phyloP scores from a whole-genome alignment of 371 early-diverging fungal genomes.

The Apophysomyces variabilis region DNA sequence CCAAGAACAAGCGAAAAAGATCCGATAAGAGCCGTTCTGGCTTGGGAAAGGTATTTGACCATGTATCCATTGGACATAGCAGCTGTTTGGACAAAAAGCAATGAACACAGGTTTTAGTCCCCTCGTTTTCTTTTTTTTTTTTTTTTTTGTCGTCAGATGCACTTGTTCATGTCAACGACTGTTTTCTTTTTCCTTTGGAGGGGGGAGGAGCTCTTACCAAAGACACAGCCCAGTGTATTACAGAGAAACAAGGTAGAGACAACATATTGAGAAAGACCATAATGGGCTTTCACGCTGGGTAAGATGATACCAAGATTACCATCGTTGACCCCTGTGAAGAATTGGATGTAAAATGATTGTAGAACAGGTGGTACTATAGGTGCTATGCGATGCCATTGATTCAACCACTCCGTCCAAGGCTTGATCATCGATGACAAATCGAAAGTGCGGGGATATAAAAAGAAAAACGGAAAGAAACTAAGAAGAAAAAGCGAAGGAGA shows the following conservation, averaged over 20 bases:
- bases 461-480: background rate
- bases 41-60: slow-evolving; percentile 20
- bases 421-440: background rate
- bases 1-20: slow-evolving; percentile 19
- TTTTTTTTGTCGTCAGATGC: no score
- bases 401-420: background rate
- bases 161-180: no score
- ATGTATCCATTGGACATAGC: slow-evolving; percentile 33
- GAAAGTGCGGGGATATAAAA: background rate
- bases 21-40: slow-evolving; percentile 25
- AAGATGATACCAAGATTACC: slow-evolving; percentile 35
- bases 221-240: slow-evolving; percentile 24
- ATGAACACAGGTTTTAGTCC: background rate
- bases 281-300: slow-evolving; percentile 31
- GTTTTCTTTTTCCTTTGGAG: no score
- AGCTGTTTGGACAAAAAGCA: slow-evolving; percentile 10
- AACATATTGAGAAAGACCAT: slow-evolving; percentile 30
- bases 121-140: no score
- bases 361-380: slow-evolving; percentile 18
- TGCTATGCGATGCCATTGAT: background rate
- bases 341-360: slow-evolving; percentile 26
- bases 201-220: slow-evolving; percentile 12
- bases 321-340: slow-evolving; percentile 30
- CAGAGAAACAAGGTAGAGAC: slow-evolving; percentile 31
- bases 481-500: no score